Percentiles rank a stretch among this genome's conserved stretches.
Conservation (phyloP, 2,329 filamentous ascomycete species). For the Torrubiellomyces zombiae region DNA sequence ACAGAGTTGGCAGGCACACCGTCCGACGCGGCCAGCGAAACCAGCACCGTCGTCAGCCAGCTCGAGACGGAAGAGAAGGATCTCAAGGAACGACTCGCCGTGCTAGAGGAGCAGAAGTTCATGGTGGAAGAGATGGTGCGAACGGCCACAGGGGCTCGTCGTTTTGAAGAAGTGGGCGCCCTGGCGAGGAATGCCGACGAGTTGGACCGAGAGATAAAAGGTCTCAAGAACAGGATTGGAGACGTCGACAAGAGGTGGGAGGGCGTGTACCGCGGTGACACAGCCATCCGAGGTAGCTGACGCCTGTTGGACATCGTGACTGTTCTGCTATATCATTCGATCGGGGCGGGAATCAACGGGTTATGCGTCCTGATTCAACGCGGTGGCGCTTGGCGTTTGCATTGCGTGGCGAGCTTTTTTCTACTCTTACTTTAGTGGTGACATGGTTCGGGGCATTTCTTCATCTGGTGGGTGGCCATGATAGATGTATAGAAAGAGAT, state of each 20-base stretch:
- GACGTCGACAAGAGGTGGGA: conserved; percentile 47
- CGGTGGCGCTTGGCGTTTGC: no score
- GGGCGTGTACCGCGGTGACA: conserved; percentile 26
- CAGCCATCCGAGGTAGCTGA: conserved; percentile 5
- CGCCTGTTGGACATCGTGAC: no score
- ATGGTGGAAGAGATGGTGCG: conserved; percentile 76
- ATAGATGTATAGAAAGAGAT: no score
- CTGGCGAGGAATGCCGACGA: conserved; percentile 70
- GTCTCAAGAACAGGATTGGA: conserved; percentile 45
- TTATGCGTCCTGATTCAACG: no score
- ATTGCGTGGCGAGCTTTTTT: no score
- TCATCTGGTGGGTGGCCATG: no score
- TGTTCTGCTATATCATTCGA: no score
- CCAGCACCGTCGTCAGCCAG: conserved; percentile 35
- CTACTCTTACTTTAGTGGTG: no score
- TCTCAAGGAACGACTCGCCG: conserved; percentile 60
- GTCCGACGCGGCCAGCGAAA: conserved; percentile 26
- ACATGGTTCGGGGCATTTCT: no score
- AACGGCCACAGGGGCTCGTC: conserved; percentile 55
- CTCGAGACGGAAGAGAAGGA: conserved; percentile 75
- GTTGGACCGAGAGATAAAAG: conserved; percentile 60
- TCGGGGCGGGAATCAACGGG: no score
- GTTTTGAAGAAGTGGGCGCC: conserved; percentile 76
- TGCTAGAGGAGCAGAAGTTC: conserved; percentile 83
- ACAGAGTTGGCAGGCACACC: conserved; percentile 29